Conservation (phyloP, 2,329 filamentous ascomycete genomes). For the Cylindrodendrum hubeiense region DNA sequence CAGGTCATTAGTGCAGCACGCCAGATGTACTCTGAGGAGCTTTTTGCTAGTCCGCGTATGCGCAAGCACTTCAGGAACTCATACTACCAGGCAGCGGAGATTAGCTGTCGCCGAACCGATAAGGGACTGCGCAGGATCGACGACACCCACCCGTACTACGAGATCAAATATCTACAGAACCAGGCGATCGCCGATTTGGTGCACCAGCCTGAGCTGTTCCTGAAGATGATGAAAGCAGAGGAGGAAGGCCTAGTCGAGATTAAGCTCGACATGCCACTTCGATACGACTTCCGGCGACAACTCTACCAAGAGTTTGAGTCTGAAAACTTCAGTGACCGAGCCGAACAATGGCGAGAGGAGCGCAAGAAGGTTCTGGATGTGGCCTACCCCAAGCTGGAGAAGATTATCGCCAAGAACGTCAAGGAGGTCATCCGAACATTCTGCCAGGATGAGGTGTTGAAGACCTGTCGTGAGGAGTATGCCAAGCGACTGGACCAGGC, state of each 20-base stretch:
- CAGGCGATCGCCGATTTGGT: slow-evolving; percentile 87
- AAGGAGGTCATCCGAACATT: slow-evolving; percentile 95
- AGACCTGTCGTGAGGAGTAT: slow-evolving; percentile 88
- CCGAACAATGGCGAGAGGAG: slow-evolving; percentile 94
- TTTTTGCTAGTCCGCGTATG: slow-evolving; percentile 89
- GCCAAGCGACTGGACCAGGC: slow-evolving; percentile 93
- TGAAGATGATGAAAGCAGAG: slow-evolving; percentile 98
- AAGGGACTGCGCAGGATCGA: slow-evolving; percentile 95
- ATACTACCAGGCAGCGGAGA: slow-evolving; percentile 85
- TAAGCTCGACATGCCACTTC: slow-evolving; percentile 80
- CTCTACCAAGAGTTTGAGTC: slow-evolving; percentile 89
- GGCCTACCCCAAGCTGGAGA: slow-evolving; percentile 85
- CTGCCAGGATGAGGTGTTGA: slow-evolving; percentile 93
- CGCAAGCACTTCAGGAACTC: slow-evolving; percentile 86
- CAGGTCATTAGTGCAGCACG: slow-evolving; percentile 84
- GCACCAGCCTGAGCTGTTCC: slow-evolving; percentile 86
- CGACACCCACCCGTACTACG: slow-evolving; percentile 95
- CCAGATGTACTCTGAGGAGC: slow-evolving; percentile 90
- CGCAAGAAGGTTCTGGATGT: slow-evolving; percentile 86
- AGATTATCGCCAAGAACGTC: slow-evolving; percentile 87
- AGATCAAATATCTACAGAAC: slow-evolving; percentile 95
- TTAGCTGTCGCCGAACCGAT: slow-evolving; percentile 91
- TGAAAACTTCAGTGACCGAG: slow-evolving; percentile 94
- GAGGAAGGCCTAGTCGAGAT: slow-evolving; percentile 94
- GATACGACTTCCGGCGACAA: slow-evolving; percentile 80